phyloP scores from a whole-genome alignment of 2,329 filamentous ascomycete genomes.

The Plectosphaerella plurivora region DNA sequence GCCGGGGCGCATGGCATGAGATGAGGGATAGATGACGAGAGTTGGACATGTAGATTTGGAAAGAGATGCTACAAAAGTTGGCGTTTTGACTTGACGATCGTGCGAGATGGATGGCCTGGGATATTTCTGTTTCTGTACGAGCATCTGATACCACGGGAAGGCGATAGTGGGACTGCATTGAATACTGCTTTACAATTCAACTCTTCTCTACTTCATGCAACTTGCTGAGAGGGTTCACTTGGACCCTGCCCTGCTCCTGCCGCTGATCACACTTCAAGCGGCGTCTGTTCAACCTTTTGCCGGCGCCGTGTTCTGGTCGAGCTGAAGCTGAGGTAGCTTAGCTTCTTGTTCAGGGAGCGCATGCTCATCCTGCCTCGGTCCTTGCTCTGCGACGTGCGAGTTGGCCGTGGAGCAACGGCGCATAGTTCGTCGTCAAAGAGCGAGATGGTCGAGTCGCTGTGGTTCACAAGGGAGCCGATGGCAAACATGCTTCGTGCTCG shows the following conservation, averaged over 20 bases:
- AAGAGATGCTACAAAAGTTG: not conserved
- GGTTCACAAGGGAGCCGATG: not conserved
- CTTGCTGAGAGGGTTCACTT: not conserved
- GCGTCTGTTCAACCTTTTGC: no score
- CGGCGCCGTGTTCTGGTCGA: not conserved
- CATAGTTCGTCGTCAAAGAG: no score
- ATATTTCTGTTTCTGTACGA: no score
- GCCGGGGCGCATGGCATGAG: not conserved
- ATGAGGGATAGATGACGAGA: not conserved
- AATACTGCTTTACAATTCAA: not conserved
- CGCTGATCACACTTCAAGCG: no score
- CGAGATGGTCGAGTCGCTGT: no score
- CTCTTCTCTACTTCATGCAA: not conserved
- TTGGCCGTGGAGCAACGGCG: not conserved
- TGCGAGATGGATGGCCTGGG: no score
- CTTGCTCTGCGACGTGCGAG: not conserved
- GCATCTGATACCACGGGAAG: not conserved
- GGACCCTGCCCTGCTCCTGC: no score
- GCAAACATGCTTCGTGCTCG: not conserved
- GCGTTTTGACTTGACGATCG: no score
- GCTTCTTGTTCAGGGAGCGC: not conserved
- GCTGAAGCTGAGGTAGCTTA: not conserved
- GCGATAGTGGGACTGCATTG: not conserved
- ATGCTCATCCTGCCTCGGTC: not conserved
- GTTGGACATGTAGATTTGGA: not conserved